Base-by-base conservation (phyloP, 306 rosid genomes). In the Vicia sativa region DNA sequence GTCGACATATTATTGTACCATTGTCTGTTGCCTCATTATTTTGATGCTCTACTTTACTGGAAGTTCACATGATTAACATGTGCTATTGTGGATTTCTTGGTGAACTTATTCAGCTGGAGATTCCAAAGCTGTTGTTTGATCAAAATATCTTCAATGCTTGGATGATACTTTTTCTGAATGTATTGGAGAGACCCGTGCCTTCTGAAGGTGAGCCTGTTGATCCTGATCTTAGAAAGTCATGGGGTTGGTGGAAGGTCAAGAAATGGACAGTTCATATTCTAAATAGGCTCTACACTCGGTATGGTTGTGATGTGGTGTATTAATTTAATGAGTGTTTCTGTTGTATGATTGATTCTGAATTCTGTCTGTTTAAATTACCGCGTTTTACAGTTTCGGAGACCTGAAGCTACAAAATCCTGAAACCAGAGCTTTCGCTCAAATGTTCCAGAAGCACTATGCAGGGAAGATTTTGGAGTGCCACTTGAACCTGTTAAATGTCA, bases 211-310 rank as follows among this genome's bases (percentile, higher is more conserved):
- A 90, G 78, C 96, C 99, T 63, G 68, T 73, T 31, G 97, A 93
- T 78, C 96, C 92, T 0, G 97, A 93, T 50, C 81, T 80, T 61
- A 77, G 93, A 76, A 93, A 93, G 77, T 74, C 97, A 67, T 93
- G 99, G 99, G 99, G 88, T 26, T 90, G 99, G 99, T 93, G 99
- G 99, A 93, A 93, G 86, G 99, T 90, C 84, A 93, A 90, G 90
- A 93, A 93, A 75, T 90, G 99, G 99, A 93, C 99, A 7, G 92
- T 90, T 67, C 99, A 88, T 72, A 93, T 93, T 75, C 72, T 93
- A 55, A 90, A 93, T 75, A 80, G 99, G 82, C 85, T 93, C 65
- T 93, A 84, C 77, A 93, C 97, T 50, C 89, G 99, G 99, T 90
- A 80, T 66, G 71, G 62, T 62, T 72, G 18, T 59, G 39, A 31